phyloP scores from a whole-genome alignment of 2,329 filamentous ascomycete species.

The Metarhizium anisopliae region DNA sequence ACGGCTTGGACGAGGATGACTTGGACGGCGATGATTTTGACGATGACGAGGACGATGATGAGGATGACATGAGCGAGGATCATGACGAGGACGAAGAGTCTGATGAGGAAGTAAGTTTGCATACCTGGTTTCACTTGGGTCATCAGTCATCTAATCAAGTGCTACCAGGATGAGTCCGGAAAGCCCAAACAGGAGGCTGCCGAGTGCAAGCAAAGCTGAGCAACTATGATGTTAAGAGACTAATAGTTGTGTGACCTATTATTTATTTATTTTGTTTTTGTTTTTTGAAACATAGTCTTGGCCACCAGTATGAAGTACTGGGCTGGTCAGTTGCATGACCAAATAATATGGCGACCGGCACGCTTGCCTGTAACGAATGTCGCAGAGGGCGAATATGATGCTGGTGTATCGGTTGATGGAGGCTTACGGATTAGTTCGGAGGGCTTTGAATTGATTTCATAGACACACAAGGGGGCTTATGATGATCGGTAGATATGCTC shows the following conservation, averaged over 20 bases:
- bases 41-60: constrained; percentile 79
- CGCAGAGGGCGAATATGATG: background rate
- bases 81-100: constrained; percentile 76
- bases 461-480: constrained; percentile 9
- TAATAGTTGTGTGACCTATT: background rate
- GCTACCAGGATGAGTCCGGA: constrained; percentile 64
- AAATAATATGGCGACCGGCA: constrained; percentile 2
- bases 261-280: background rate
- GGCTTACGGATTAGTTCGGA: constrained; percentile 1
- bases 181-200: constrained; percentile 92
- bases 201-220: constrained; percentile 90
- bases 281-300: constrained; percentile 1
- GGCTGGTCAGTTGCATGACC: constrained; percentile 1
- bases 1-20: constrained; percentile 68
- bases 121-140: background rate
- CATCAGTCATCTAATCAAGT: constrained; percentile 1
- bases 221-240: background rate
- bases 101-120: constrained; percentile 59
- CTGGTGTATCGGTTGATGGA: background rate
- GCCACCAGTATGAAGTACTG: background rate
- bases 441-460: constrained; percentile 8
- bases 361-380: background rate
- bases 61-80: constrained; percentile 76
- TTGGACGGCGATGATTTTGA: constrained; percentile 38
- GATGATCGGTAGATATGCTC: constrained; percentile 3